Evolutionary conservation across 768 basidiomycete genomes (phyloP).

Genomic region (Kwoniella dendrophila): DNA sequence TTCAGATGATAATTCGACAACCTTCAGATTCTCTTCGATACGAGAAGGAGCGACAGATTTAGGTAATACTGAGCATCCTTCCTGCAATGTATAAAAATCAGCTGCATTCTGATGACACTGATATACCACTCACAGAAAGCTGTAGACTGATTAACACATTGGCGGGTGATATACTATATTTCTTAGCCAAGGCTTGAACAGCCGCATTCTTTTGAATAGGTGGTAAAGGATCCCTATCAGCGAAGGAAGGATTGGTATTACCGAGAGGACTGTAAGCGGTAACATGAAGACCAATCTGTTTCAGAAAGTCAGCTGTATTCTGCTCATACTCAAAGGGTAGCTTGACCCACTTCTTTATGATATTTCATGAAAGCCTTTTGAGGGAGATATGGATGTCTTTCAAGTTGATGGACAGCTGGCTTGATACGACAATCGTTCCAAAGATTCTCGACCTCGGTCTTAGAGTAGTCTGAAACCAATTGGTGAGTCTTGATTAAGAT

Average conservation of each 20-base stretch:
- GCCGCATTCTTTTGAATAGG: conserved; percentile 66
- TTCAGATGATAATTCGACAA: background rate
- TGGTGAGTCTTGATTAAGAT: background rate
- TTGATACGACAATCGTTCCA: conserved; percentile 18
- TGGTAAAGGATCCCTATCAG: conserved; percentile 40
- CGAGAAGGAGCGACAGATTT: conserved; percentile 72
- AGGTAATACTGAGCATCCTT: conserved; percentile 70
- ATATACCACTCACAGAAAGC: conserved; percentile 2
- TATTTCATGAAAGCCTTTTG: conserved; percentile 19
- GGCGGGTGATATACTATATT: conserved; percentile 70
- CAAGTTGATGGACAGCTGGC: conserved; percentile 23
- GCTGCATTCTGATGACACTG: conserved; percentile 51
- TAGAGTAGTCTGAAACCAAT: conserved; percentile 61
- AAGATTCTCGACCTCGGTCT: conserved; percentile 58
- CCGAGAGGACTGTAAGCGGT: conserved; percentile 73
- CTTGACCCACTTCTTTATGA: conserved; percentile 17
- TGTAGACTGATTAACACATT: conserved; percentile 45
- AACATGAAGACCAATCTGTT: conserved; percentile 18
- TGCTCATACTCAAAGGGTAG: background rate
- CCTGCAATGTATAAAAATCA: conserved; percentile 63
- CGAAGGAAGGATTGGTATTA: conserved; percentile 55
- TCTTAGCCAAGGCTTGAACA: conserved; percentile 63
- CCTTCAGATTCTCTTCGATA: conserved; percentile 66
- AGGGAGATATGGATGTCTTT: conserved; percentile 23
- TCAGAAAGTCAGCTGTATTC: too few species aligned